Conservation (phyloP, 2,329 filamentous ascomycete genomes). For the Fusarium guadeloupense region DNA sequence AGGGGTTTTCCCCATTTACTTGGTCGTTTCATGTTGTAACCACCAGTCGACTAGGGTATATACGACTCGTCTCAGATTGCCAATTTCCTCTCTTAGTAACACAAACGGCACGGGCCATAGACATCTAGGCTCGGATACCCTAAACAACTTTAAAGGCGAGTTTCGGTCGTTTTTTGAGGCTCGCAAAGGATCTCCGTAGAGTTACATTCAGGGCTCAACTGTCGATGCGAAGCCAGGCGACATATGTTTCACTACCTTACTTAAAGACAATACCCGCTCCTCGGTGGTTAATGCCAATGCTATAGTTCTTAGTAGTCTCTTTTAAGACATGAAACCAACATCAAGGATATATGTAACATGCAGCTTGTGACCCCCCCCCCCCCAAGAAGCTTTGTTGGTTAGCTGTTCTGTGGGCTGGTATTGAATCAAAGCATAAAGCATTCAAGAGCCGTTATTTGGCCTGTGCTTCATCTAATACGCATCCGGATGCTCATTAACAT, state of each 20-base stretch:
- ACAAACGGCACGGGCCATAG: conserved; percentile 18
- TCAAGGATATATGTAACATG: conserved; percentile 11
- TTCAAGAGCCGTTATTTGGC: background rate
- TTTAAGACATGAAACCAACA: conserved; percentile 32
- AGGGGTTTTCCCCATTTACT: conserved; percentile 26
- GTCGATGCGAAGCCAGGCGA: background rate
- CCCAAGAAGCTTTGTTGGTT: background rate
- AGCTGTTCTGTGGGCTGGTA: background rate
- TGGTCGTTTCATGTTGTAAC: conserved; percentile 36
- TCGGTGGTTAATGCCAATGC: conserved; percentile 28
- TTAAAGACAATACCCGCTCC: conserved; percentile 13
- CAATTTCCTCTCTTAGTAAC: conserved; percentile 31
- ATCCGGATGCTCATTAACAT: conserved; percentile 1
- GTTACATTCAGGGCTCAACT: conserved; percentile 10
- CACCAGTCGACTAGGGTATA: conserved; percentile 19
- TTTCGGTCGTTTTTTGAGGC: conserved; percentile 1
- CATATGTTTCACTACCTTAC: conserved; percentile 10
- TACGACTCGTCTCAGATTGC: conserved; percentile 41
- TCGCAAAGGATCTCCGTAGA: conserved; percentile 9
- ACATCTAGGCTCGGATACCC: conserved; percentile 17
- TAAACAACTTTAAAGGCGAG: background rate
- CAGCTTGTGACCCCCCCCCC: background rate
- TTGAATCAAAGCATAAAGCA: conserved; percentile 4
- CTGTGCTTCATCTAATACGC: conserved; percentile 9
- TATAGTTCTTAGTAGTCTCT: conserved; percentile 23